Percentiles rank a stretch among this genome's conserved stretches.
Conservation (phyloP, 2,329 filamentous ascomycete genomes). For the Colletotrichum sp. region DNA sequence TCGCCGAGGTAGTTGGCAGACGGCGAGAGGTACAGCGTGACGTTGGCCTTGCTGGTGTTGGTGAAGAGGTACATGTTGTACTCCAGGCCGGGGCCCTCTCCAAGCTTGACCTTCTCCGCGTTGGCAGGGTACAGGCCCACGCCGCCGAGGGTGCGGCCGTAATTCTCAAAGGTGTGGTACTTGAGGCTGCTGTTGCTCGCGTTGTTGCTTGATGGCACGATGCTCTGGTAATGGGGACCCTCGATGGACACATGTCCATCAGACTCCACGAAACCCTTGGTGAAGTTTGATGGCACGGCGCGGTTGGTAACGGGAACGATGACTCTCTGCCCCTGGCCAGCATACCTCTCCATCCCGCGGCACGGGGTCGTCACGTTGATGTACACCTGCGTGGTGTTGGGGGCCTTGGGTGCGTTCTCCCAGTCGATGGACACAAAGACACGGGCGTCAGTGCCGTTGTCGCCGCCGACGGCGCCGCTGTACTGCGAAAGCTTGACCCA, state of each 20-base stretch:
- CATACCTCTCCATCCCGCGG: slow-evolving; percentile 45
- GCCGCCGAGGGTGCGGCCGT: slow-evolving; percentile 63
- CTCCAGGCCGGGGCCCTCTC: slow-evolving; percentile 58
- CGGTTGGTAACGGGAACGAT: slow-evolving; percentile 60
- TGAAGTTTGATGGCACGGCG: slow-evolving; percentile 54
- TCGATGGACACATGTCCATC: slow-evolving; percentile 63
- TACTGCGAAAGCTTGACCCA: slow-evolving; percentile 58
- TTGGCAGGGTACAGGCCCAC: slow-evolving; percentile 60
- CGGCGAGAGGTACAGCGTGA: slow-evolving; percentile 56
- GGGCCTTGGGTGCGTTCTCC: slow-evolving; percentile 59
- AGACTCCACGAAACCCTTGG: slow-evolving; percentile 65
- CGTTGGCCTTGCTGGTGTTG: slow-evolving; percentile 45
- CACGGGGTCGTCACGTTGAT: slow-evolving; percentile 59
- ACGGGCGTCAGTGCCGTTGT: slow-evolving; percentile 55
- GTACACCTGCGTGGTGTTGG: slow-evolving; percentile 49
- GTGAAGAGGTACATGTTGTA: slow-evolving; percentile 69
- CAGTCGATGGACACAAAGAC: slow-evolving; percentile 61
- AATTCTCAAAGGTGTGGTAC: slow-evolving; percentile 58
- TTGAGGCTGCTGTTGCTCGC: slow-evolving; percentile 19
- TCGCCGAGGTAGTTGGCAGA: slow-evolving; percentile 58
- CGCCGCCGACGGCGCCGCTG: slow-evolving; percentile 52
- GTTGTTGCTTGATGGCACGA: slow-evolving; percentile 32
- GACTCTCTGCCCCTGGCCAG: slow-evolving; percentile 46
- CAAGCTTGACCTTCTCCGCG: slow-evolving; percentile 52
- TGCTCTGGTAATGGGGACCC: slow-evolving; percentile 54